Percentiles rank a stretch among this genome's conserved stretches.
Evolutionary conservation across 805 yeast species (phyloP).

Genomic region (Tetrapisispora arboricola): DNA sequence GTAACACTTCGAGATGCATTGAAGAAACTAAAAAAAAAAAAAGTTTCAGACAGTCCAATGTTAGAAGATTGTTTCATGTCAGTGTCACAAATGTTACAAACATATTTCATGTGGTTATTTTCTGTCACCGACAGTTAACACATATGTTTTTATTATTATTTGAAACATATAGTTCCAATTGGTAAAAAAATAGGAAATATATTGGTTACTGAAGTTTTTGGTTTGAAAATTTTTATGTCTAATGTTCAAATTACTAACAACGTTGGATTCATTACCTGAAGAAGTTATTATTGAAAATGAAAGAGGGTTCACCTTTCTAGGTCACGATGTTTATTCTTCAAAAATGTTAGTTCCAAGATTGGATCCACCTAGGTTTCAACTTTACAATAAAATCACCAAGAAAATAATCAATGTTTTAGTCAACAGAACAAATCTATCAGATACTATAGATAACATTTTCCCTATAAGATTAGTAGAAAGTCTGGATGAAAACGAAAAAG

Average conservation of each 20-base stretch:
- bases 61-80: no score
- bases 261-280: conserved; percentile 7
- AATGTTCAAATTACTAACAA: conserved; percentile 2
- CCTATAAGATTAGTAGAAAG: conserved; percentile 10
- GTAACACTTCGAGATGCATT: no score
- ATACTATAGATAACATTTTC: conserved; percentile 13
- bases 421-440: conserved; percentile 3
- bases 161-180: no score
- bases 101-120: no score
- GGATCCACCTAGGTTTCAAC: conserved; percentile 37
- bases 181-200: no score
- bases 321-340: conserved; percentile 41
- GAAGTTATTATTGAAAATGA: conserved; percentile 46
- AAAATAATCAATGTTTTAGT: not conserved
- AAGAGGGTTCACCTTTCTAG: conserved; percentile 43
- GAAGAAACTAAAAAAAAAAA: no score
- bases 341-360: conserved; percentile 36
- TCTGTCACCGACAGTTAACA: no score
- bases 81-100: no score
- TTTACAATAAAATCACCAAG: conserved; percentile 11
- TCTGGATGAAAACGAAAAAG: not conserved
- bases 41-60: no score
- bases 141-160: no score
- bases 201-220: no score
- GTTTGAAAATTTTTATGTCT: not conserved